Conservation (phyloP, 441 rosid species). For the Gossypium aridum region DNA sequence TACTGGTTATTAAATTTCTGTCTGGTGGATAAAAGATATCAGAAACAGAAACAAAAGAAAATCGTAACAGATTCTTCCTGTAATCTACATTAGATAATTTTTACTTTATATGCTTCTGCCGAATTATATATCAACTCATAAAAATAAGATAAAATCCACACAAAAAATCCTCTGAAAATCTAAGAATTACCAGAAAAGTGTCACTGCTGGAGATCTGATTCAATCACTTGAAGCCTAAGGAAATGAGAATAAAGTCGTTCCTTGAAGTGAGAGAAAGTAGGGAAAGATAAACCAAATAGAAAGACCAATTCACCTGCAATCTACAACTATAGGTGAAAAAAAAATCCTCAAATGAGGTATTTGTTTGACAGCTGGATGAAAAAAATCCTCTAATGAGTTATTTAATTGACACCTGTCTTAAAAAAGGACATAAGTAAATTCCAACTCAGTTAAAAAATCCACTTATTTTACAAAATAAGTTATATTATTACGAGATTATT, state of each 20-base stretch:
- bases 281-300: constrained; percentile 7
- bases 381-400: background rate
- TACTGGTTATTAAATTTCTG: constrained; percentile 1
- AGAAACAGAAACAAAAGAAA: constrained; percentile 18
- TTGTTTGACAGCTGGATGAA: background rate
- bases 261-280: constrained; percentile 10
- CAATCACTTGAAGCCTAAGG: constrained; percentile 19
- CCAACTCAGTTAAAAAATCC: background rate
- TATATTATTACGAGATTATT: background rate
- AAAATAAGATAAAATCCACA: constrained; percentile 10
- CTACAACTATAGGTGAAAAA: background rate
- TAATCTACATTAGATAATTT: constrained; percentile 34
- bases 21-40: constrained; percentile 1
- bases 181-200: constrained; percentile 33
- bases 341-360: background rate
- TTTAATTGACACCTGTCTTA: background rate
- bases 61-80: constrained; percentile 30
- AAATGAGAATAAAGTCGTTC: constrained; percentile 10
- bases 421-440: background rate
- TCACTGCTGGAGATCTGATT: constrained; percentile 59
- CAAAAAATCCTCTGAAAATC: background rate
- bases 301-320: constrained; percentile 16
- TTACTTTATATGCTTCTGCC: constrained; percentile 32
- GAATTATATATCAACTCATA: constrained; percentile 12
- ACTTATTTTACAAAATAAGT: no score